Evolutionary conservation across 208 protist genomes (phyloP).

Genomic region (Acanthamoeba polyphaga): DNA sequence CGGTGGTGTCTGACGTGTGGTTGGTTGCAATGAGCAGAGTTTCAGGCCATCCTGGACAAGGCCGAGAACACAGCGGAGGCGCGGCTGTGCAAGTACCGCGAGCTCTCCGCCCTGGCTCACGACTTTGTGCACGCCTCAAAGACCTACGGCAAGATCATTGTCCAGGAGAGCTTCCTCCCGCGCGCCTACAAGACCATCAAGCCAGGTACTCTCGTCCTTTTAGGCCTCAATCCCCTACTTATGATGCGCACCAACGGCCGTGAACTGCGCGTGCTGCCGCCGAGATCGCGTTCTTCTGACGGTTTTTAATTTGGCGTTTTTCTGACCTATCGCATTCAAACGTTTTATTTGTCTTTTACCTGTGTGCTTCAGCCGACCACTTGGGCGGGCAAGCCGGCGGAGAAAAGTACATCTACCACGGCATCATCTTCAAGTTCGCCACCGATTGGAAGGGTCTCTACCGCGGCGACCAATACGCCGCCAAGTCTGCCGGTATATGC

Average conservation of each 20-base stretch:
- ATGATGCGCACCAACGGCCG: background rate
- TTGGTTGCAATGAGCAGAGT: background rate
- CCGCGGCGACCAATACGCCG: conserved; percentile 55
- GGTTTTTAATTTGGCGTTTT: background rate
- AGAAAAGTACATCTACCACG: conserved; percentile 73
- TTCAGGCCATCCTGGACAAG: conserved; percentile 59
- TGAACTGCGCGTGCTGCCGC: too few species aligned
- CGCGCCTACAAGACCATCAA: conserved; percentile 71
- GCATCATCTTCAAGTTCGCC: conserved; percentile 79
- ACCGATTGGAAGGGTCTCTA: conserved; percentile 69
- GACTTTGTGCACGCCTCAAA: conserved; percentile 76
- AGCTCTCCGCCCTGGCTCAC: conserved; percentile 57
- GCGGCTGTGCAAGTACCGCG: conserved; percentile 48
- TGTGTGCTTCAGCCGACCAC: background rate
- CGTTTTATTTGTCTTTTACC: background rate
- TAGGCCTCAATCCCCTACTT: background rate
- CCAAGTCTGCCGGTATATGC: conserved; percentile 26
- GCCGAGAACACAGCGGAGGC: conserved; percentile 44
- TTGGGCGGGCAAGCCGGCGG: conserved; percentile 69
- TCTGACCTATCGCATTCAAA: background rate
- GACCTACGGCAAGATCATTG: conserved; percentile 78
- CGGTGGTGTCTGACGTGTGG: too few species aligned
- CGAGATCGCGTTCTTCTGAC: too few species aligned
- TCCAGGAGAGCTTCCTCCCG: conserved; percentile 71
- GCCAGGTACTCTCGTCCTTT: background rate